Evolutionary conservation across 176 grass and related monocot species (phyloP).

Genomic region (Rhynchospora tenuis): DNA sequence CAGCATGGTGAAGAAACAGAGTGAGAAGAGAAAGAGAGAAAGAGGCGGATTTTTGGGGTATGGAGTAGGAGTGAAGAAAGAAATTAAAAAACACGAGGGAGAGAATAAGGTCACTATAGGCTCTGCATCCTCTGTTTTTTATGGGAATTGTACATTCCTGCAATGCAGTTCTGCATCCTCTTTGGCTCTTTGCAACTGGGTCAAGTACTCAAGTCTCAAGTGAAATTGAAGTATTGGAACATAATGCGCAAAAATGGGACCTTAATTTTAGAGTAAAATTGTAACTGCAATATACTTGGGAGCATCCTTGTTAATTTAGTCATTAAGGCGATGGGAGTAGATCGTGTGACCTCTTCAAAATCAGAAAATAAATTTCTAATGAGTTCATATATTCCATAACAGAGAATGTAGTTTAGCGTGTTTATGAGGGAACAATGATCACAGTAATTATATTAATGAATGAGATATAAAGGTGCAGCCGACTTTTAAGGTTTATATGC

Average conservation of each 20-base stretch:
- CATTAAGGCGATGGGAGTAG: neutral
- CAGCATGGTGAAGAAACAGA: neutral
- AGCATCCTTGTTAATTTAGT: neutral
- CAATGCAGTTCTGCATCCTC: no score
- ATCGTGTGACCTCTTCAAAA: neutral
- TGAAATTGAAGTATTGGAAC: neutral
- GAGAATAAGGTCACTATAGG: slow-evolving; percentile 5
- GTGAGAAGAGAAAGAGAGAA: neutral
- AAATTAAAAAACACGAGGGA: slow-evolving; percentile 16
- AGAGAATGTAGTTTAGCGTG: slow-evolving; percentile 4
- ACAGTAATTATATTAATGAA: neutral
- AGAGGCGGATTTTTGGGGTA: neutral
- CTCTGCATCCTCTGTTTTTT: neutral
- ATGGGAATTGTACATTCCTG: neutral
- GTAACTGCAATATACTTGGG: neutral
- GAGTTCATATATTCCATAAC: neutral
- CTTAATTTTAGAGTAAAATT: neutral
- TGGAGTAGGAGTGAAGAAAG: slow-evolving; percentile 9
- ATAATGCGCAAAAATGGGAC: neutral
- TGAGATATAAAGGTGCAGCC: neutral
- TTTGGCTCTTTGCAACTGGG: neutral
- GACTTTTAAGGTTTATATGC: neutral
- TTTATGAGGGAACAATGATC: slow-evolving; percentile 11
- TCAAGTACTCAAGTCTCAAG: neutral
- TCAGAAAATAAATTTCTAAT: neutral